Conservation (phyloP, 345 rosid species). For the Reutealis trisperma region DNA sequence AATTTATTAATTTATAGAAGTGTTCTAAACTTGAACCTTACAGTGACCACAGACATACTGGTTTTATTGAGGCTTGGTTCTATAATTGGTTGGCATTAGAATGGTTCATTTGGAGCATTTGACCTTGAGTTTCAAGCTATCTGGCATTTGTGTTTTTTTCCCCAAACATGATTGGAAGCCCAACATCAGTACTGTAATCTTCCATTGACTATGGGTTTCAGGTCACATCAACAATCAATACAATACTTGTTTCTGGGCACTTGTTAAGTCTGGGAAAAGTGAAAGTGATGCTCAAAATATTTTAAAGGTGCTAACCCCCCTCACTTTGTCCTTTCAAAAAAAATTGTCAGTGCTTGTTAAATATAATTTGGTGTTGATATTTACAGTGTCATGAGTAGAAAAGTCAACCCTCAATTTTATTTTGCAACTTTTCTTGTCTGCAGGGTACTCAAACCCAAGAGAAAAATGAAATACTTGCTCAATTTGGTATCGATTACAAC, state of each 20-base stretch:
- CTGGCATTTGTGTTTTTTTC: background rate
- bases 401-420: background rate
- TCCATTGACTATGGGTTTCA: constrained; percentile 28
- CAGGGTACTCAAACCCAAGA: constrained; percentile 88
- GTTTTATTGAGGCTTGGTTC: background rate
- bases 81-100: background rate
- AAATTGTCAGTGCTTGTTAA: too few relatives aligned
- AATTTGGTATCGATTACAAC: constrained; percentile 68
- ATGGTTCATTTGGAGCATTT: background rate
- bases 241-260: constrained; percentile 95
- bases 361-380: background rate
- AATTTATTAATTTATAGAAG: background rate
- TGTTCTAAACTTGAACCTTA: background rate
- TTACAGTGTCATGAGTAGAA: background rate
- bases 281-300: constrained; percentile 69
- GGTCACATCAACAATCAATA: constrained; percentile 97
- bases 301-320: constrained; percentile 55
- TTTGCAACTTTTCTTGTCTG: constrained; percentile 3
- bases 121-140: constrained; percentile 3
- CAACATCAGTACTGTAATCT: background rate
- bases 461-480: constrained; percentile 66
- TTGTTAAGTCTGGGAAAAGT: constrained; percentile 79
- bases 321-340: background rate
- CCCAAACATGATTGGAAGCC: background rate
- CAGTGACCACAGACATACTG: background rate